phyloP scores from a whole-genome alignment of 2,329 filamentous ascomycete species.

The Verruconis gallopava region DNA sequence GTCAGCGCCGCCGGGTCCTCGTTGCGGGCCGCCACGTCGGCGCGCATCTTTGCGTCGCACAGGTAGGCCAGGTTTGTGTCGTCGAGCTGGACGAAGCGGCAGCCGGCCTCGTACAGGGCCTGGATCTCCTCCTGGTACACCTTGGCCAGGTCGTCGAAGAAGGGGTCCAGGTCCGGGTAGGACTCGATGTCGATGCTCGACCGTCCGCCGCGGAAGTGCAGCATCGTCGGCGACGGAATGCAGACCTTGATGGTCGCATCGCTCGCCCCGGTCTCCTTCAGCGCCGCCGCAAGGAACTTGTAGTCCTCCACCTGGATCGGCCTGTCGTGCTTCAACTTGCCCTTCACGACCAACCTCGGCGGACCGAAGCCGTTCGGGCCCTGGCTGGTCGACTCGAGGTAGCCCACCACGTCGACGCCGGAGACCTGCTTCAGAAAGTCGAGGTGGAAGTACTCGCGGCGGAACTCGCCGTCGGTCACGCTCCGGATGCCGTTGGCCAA shows the following conservation, averaged over 20 bases:
- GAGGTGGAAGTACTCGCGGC: conserved; percentile 43
- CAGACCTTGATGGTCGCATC: conserved; percentile 39
- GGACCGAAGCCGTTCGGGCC: conserved; percentile 39
- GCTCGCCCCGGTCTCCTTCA: conserved; percentile 21
- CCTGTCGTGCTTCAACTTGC: conserved; percentile 39
- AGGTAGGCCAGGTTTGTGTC: conserved; percentile 34
- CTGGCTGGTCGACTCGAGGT: conserved; percentile 29
- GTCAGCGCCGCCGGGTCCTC: conserved; percentile 46
- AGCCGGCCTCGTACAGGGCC: conserved; percentile 31
- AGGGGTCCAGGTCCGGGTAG: conserved; percentile 43
- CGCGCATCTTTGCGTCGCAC: conserved; percentile 22
- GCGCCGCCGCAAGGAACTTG: conserved; percentile 38
- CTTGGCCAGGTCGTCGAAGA: conserved; percentile 34
- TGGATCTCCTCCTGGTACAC: conserved; percentile 35
- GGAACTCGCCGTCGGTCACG: conserved; percentile 58
- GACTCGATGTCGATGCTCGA: conserved; percentile 39
- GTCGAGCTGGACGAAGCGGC: conserved; percentile 36
- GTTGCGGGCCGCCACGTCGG: conserved; percentile 46
- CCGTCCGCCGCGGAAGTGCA: conserved; percentile 44
- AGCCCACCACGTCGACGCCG: conserved; percentile 40
- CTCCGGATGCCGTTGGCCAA: conserved; percentile 48
- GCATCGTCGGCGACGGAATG: conserved; percentile 47
- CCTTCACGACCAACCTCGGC: conserved; percentile 41
- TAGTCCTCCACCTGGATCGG: conserved; percentile 45
- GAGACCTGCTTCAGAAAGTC: conserved; percentile 44